Percentiles rank a stretch among this genome's conserved stretches.
Evolutionary conservation across 495 filamentous ascomycete species (phyloP).

Genomic region (Lasiosphaeria ovina): DNA sequence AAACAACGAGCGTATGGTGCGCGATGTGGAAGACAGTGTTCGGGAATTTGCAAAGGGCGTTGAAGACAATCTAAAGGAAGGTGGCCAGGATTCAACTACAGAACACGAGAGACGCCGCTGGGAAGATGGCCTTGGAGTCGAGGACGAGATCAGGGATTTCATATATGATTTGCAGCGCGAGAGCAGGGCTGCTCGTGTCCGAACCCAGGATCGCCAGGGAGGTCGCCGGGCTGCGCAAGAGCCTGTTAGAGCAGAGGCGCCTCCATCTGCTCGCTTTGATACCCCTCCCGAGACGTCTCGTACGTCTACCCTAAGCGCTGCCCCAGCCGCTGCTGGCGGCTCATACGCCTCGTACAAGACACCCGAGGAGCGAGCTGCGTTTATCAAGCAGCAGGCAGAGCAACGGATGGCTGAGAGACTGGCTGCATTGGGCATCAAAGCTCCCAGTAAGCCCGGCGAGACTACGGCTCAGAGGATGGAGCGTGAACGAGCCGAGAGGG

Average conservation of each 20-base stretch:
- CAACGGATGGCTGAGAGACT: constrained; percentile 97
- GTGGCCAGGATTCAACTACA: constrained; percentile 58
- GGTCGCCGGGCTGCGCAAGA: constrained; percentile 46
- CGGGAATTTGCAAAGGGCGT: constrained; percentile 81
- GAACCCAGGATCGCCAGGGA: constrained; percentile 62
- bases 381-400: constrained; percentile 95
- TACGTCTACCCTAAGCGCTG: constrained; percentile 43
- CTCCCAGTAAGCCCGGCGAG: constrained; percentile 69
- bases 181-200: constrained; percentile 69
- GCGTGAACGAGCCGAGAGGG: constrained; percentile 81
- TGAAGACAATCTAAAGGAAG: constrained; percentile 83
- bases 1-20: constrained; percentile 92
- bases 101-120: constrained; percentile 92
- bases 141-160: constrained; percentile 94
- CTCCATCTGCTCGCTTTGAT: constrained; percentile 38
- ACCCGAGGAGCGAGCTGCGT: constrained; percentile 88
- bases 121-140: constrained; percentile 95
- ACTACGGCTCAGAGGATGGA: constrained; percentile 80
- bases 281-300: constrained; percentile 42
- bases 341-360: constrained; percentile 82
- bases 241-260: constrained; percentile 41
- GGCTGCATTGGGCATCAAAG: constrained; percentile 87
- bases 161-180: constrained; percentile 92
- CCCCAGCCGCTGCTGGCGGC: constrained; percentile 41
- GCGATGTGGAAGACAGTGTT: constrained; percentile 95